Evolutionary conservation across 768 basidiomycete genomes (phyloP), one percentile per base, ranked within the genome.

Genomic region (Pilatotrama ljubarskyi): DNA sequence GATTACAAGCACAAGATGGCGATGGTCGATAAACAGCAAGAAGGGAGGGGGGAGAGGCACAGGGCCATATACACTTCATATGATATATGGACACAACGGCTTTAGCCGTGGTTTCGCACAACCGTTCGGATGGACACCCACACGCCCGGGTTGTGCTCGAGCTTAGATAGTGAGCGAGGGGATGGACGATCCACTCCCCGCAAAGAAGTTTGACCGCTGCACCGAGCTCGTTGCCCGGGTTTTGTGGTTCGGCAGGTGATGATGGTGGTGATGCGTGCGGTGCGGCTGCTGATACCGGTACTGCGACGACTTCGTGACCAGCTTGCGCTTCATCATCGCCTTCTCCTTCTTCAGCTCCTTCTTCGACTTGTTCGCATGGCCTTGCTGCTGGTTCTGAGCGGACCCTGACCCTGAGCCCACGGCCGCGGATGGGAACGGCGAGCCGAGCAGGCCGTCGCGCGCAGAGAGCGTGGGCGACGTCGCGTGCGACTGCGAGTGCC

Each of bases 321-420:
- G 75, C 79, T 76, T 86, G 82, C 83, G 80, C 73, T 87, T 85
- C 62, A 69, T 60, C 72, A 82, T 76, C 75, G 86, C 88, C 69
- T 83, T 84, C 75, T 91, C 88, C 67, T 83, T 77, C 65, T 84
- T 78, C 62, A 81, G 73, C 74, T 90, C 88, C 70, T 85, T 87
- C 59, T 70, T 69, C 62, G 78, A 76, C 42, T 78, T 71, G 29
- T 74, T 75, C 43, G 74, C 69, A 22, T 73, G 76, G 2, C 68
- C 64, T 54, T 73, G 63, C 15, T 49, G 41, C 25, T 72, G 67
- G 40, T 70, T 69, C 29, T 72, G 69, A 17, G 36, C n/a, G 10
- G 49, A 50, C 25, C 51, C 62, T 35, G 62, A 47, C 18, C 55
- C 58, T 14, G 55, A 42, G 35, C 69, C 64, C 51, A 29, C 24